Conservation (phyloP, 768 basidiomycete species). For the Boletus rubescentipes region DNA sequence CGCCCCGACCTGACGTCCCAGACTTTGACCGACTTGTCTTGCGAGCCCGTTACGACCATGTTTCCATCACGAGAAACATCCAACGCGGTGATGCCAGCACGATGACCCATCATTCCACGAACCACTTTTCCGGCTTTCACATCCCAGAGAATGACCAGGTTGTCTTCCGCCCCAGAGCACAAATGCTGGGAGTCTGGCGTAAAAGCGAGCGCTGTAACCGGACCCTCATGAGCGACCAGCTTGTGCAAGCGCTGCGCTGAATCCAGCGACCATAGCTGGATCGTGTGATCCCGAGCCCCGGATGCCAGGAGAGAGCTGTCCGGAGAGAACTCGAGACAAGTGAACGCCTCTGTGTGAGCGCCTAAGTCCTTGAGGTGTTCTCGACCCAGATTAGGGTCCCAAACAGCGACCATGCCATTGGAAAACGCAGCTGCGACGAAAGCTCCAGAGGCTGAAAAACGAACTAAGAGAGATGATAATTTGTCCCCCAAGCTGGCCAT, state of each 20-base stretch:
- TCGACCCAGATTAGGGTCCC: conserved; percentile 14
- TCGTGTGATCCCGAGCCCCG: conserved; percentile 8
- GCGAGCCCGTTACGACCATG: conserved; percentile 16
- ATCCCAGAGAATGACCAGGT: conserved; percentile 19
- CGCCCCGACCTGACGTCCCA: conserved; percentile 15
- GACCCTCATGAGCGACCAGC: conserved; percentile 15
- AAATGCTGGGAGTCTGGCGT: conserved; percentile 10
- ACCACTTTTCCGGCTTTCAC: background rate
- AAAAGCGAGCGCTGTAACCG: conserved; percentile 14
- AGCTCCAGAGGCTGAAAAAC: too few species aligned
- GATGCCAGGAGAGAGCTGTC: conserved; percentile 8
- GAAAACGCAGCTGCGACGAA: too few species aligned
- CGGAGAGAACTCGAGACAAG: conserved; percentile 13
- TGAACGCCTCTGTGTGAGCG: conserved; percentile 3
- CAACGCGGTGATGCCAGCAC: conserved; percentile 8
- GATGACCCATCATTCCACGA: conserved; percentile 20
- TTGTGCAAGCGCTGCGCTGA: too few species aligned
- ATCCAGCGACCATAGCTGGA: conserved; percentile 23
- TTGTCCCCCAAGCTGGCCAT: conserved; percentile 12
- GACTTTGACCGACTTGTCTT: conserved; percentile 19
- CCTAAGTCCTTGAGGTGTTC: conserved; percentile 7
- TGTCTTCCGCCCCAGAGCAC: conserved; percentile 22
- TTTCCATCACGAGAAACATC: conserved; percentile 17
- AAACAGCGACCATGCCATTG: too few species aligned
- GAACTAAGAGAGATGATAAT: conserved; percentile 1